Percentiles rank a stretch among this genome's conserved stretches.
These are phyloP conservation scores for Skeletonema costatum DNA, from an alignment of 108 stramenopile species.

Conservation along the genomic window DNA sequence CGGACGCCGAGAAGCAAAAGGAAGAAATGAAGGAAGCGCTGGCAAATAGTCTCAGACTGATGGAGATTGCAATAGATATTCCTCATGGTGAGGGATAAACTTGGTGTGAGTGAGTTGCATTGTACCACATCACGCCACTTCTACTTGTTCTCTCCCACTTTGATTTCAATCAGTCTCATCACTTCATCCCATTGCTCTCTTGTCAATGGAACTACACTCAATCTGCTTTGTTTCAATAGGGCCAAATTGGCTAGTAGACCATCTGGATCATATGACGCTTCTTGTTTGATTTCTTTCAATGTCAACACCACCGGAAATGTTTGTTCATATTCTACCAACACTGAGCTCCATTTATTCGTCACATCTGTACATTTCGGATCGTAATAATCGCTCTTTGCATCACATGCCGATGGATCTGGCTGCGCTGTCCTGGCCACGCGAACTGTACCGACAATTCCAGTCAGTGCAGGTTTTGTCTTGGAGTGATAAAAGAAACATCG, in stretches of 20 bases:
- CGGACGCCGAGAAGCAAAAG: constrained; percentile 20
- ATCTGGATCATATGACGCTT: constrained; percentile 23
- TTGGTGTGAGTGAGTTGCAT: neutral
- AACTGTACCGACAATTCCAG: constrained; percentile 55
- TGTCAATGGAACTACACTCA: constrained; percentile 54
- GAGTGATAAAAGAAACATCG: constrained; percentile 62
- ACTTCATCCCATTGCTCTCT: constrained; percentile 41
- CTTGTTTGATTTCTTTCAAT: constrained; percentile 50
- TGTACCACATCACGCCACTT: neutral
- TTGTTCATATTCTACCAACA: constrained; percentile 50
- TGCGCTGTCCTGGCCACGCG: constrained; percentile 35
- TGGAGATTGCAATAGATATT: constrained; percentile 30
- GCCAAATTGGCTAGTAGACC: constrained; percentile 47
- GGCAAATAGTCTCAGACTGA: constrained; percentile 44
- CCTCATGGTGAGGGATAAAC: neutral
- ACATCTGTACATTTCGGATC: constrained; percentile 53
- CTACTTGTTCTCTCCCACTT: neutral
- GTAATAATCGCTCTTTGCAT: constrained; percentile 48
- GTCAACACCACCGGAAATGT: constrained; percentile 44
- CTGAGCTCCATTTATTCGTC: constrained; percentile 57
- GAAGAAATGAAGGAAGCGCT: constrained; percentile 34
- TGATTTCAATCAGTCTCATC: constrained; percentile 24
- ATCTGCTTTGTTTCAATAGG: constrained; percentile 48
- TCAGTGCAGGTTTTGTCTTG: constrained; percentile 16
- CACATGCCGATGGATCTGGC: constrained; percentile 54